Percentiles rank a stretch among this genome's conserved stretches.
Conservation (phyloP, 2,329 filamentous ascomycete species). For the Monilinia polystroma region DNA sequence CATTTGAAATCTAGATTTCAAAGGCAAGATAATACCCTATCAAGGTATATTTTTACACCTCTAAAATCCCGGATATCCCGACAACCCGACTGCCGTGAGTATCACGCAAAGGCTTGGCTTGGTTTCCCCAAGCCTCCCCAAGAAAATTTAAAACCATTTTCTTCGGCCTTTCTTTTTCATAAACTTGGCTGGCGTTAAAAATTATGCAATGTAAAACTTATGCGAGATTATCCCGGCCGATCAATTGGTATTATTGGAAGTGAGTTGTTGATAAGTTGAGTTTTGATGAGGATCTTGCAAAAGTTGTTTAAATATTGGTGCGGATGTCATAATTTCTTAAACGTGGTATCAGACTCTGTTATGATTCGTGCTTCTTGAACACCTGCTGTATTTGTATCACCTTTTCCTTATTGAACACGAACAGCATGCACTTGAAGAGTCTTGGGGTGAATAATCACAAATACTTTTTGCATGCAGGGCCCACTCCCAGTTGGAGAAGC, state of each 20-base stretch:
- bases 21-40: no score
- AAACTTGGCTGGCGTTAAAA: not conserved
- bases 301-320: no score
- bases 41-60: not conserved
- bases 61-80: not conserved
- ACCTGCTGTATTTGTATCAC: not conserved
- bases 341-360: not conserved
- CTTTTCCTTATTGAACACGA: not conserved
- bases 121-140: slow-evolving; percentile 10
- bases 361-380: not conserved
- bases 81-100: not conserved
- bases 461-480: not conserved
- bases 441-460: not conserved
- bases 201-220: not conserved
- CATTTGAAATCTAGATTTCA: no score
- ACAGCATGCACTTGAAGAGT: not conserved
- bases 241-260: not conserved
- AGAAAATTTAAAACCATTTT: not conserved
- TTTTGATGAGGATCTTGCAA: no score
- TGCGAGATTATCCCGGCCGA: not conserved
- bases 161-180: not conserved
- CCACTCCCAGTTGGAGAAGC: not conserved
- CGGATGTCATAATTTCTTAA: not conserved
- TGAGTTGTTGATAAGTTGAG: not conserved
- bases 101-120: not conserved